A percentile compares a stretch with the other conserved stretches of the same genome.
These are phyloP conservation scores for Agaricus subrufescens DNA, from an alignment of 768 basidiomycete species.

Conservation along the genomic window DNA sequence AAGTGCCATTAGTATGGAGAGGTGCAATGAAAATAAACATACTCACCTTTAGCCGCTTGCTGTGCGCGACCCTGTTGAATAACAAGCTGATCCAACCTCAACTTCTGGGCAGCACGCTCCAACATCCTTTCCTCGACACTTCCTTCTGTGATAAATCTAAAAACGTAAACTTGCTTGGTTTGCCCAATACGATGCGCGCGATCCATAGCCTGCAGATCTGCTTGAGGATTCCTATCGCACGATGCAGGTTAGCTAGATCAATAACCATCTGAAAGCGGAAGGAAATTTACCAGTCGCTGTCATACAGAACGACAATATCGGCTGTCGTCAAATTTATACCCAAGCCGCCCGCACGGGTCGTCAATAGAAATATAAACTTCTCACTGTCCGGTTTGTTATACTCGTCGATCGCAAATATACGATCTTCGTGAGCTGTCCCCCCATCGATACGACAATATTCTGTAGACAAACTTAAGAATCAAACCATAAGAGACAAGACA, in stretches of 20 bases:
- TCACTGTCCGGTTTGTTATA: constrained; percentile 94
- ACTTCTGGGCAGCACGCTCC: constrained; percentile 92
- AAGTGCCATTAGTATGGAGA: not conserved
- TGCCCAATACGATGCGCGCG: constrained; percentile 96
- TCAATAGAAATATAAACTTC: constrained; percentile 94
- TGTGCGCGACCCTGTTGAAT: constrained; percentile 93
- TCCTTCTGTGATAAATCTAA: constrained; percentile 93
- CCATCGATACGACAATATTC: constrained; percentile 98
- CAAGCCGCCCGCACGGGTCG: constrained; percentile 93
- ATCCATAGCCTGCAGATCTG: constrained; percentile 98
- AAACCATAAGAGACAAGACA: not conserved
- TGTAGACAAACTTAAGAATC: constrained; percentile 21
- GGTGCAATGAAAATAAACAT: not conserved
- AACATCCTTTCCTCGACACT: constrained; percentile 96
- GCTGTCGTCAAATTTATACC: constrained; percentile 96
- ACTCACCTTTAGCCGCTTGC: constrained; percentile 65
- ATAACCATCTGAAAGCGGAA: not conserved
- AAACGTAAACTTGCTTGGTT: constrained; percentile 96
- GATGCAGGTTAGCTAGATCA: not conserved
- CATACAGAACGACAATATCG: constrained; percentile 93
- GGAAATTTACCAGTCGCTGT: constrained; percentile 83
- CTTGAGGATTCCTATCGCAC: constrained; percentile 88
- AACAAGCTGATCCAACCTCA: constrained; percentile 91
- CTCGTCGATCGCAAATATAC: constrained; percentile 93
- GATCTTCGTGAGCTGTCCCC: constrained; percentile 93